Evolutionary conservation across 352 stramenopile species (phyloP).

Genomic region (Thalassiosira oceanica): DNA sequence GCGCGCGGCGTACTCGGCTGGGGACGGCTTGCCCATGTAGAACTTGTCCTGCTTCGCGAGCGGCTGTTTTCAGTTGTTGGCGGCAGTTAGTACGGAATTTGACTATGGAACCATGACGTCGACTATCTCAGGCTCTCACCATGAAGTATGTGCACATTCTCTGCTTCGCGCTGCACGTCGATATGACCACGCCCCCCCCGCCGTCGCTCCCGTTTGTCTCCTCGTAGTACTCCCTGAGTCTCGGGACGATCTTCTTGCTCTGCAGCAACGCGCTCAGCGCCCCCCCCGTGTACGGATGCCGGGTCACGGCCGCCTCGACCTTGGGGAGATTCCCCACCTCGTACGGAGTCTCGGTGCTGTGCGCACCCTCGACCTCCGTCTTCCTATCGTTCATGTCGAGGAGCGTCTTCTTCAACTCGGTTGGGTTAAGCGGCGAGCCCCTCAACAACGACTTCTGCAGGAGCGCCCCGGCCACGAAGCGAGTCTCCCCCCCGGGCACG

Average conservation of each 20-base stretch:
- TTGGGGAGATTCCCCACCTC: slow-evolving; percentile 51
- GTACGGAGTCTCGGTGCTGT: slow-evolving; percentile 52
- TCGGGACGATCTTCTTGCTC: slow-evolving; percentile 72
- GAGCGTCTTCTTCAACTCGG: slow-evolving; percentile 23
- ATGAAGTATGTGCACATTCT: slow-evolving; percentile 74
- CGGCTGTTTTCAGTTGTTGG: slow-evolving; percentile 8
- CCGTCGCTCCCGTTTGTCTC: slow-evolving; percentile 21
- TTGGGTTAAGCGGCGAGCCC: not conserved
- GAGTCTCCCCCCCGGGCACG: slow-evolving; percentile 42
- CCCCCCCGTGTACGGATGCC: slow-evolving; percentile 68
- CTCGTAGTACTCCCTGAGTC: slow-evolving; percentile 53
- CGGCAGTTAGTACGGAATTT: not conserved
- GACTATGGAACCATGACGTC: not conserved
- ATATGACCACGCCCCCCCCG: slow-evolving; percentile 42
- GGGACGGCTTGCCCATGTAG: slow-evolving; percentile 25
- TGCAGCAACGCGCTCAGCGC: slow-evolving; percentile 60
- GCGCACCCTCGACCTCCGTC: slow-evolving; percentile 4
- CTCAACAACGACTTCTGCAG: slow-evolving; percentile 12
- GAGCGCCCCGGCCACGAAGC: slow-evolving; percentile 58
- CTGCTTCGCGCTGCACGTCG: slow-evolving; percentile 58
- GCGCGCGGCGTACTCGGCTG: slow-evolving; percentile 27
- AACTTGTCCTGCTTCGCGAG: slow-evolving; percentile 36
- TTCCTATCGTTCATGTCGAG: slow-evolving; percentile 29
- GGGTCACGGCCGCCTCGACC: slow-evolving; percentile 43
- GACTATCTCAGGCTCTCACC: slow-evolving; percentile 15